A percentile compares a stretch with the other conserved stretches of the same genome.
Evolutionary conservation across 345 rosid genomes (phyloP).

Genomic region (Gossypium raimondii): DNA sequence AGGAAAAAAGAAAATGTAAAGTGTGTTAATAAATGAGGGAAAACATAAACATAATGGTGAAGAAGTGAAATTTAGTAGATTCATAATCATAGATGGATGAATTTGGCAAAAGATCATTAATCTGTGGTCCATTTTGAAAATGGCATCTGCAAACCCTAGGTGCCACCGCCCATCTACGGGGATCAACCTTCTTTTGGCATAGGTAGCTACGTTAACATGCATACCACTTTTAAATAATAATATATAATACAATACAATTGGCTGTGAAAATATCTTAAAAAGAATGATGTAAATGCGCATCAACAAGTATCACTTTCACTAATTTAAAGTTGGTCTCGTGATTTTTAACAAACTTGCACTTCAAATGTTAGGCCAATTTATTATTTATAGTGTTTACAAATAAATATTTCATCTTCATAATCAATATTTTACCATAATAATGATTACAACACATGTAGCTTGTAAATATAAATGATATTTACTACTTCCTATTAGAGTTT

Average conservation of each 20-base stretch:
- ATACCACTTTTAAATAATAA: background rate
- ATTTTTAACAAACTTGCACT: background rate
- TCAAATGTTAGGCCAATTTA: background rate
- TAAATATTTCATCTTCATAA: background rate
- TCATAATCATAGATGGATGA: background rate
- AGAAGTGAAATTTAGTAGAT: background rate
- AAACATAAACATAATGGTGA: background rate
- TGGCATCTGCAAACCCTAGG: background rate
- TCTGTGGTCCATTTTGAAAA: background rate
- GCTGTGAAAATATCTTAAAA: too few species aligned
- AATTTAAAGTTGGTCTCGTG: background rate
- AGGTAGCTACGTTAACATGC: background rate
- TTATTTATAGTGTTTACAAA: background rate
- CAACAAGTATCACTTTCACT: background rate
- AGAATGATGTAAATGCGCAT: background rate
- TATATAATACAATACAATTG: too few species aligned
- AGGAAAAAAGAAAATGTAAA: background rate
- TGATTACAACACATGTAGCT: background rate
- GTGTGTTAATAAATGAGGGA: too few species aligned
- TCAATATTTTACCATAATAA: background rate
- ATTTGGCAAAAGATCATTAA: background rate
- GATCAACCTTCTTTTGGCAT: background rate
- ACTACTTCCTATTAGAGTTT: too few species aligned
- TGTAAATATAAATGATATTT: too few species aligned
- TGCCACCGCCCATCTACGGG: background rate